Evolutionary conservation across 805 yeast species (phyloP).

Genomic region (Kazachstania psychrophila): DNA sequence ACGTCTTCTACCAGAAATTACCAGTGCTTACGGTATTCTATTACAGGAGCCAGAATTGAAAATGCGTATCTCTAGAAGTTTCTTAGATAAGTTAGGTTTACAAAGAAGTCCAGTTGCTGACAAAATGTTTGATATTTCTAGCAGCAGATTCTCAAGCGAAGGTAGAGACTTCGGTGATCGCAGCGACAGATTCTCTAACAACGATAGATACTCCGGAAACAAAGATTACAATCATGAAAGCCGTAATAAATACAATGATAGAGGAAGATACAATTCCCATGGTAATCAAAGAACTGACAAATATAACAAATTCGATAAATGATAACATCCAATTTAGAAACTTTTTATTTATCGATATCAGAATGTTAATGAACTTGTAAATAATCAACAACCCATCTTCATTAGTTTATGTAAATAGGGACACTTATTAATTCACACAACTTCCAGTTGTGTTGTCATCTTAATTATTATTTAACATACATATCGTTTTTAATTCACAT

Average conservation of each 20-base stretch:
- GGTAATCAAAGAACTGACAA: not conserved
- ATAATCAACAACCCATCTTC: too few relatives aligned
- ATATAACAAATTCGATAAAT: not conserved
- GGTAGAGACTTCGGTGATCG: not conserved
- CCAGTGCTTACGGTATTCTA: conserved; percentile 19
- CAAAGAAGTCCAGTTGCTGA: conserved; percentile 14
- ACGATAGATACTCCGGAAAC: not conserved
- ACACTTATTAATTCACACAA: too few relatives aligned
- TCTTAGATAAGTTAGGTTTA: conserved; percentile 20
- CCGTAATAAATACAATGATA: too few relatives aligned
- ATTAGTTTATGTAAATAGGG: too few relatives aligned
- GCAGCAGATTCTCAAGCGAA: not conserved
- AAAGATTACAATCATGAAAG: not conserved
- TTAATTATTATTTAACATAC: too few relatives aligned
- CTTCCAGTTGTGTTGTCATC: too few relatives aligned
- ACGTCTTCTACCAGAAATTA: conserved; percentile 15
- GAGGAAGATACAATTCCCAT: too few relatives aligned
- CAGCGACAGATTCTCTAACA: conserved; percentile 1
- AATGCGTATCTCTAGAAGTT: conserved; percentile 14
- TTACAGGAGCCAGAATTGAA: conserved; percentile 17
- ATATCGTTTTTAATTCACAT: too few relatives aligned
- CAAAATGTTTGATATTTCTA: conserved; percentile 17
- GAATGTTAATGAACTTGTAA: too few relatives aligned
- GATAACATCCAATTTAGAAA: too few relatives aligned
- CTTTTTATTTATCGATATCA: too few relatives aligned